Evolutionary conservation across 495 filamentous ascomycete genomes (phyloP).

Genomic region (Xylaria bambusicola): DNA sequence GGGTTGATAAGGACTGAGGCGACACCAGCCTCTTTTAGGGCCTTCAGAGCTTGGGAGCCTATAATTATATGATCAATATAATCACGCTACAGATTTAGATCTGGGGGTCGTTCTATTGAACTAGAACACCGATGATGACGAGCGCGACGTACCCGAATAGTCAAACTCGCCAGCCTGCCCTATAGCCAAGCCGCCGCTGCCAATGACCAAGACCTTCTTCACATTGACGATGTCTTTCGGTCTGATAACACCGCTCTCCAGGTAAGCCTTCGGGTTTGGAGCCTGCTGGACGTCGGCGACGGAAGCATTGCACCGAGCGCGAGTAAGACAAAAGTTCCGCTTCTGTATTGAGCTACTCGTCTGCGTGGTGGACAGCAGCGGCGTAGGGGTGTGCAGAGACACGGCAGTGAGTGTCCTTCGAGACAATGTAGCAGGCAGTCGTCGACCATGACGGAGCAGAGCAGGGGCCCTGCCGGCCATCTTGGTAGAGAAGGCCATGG

Average conservation of each 20-base stretch:
- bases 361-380: conserved; percentile 33
- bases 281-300: conserved; percentile 56
- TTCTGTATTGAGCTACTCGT: conserved; percentile 35
- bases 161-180: conserved; percentile 99
- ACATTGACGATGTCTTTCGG: conserved; percentile 80
- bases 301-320: conserved; percentile 29
- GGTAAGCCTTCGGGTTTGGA: conserved; percentile 83
- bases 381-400: conserved; percentile 33
- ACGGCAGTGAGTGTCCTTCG: conserved; percentile 41
- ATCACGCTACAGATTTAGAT: conserved; percentile 1
- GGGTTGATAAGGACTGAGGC: conserved; percentile 96
- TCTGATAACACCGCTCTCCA: conserved; percentile 81
- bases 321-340: conserved; percentile 42
- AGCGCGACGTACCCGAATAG: conserved; percentile 76
- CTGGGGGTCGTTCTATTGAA: background rate
- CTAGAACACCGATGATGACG: background rate
- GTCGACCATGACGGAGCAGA: conserved; percentile 51
- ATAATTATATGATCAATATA: conserved; percentile 20
- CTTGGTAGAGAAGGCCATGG: conserved; percentile 36
- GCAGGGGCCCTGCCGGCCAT: conserved; percentile 52
- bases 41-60: conserved; percentile 96
- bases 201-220: conserved; percentile 97
- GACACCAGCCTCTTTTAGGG: conserved; percentile 95
- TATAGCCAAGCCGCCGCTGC: conserved; percentile 94
- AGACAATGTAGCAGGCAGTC: conserved; percentile 41